These are phyloP conservation scores for Sphaerulina vaccinii DNA, from an alignment of 2,329 filamentous ascomycete genomes.

Conservation along the genomic window DNA sequence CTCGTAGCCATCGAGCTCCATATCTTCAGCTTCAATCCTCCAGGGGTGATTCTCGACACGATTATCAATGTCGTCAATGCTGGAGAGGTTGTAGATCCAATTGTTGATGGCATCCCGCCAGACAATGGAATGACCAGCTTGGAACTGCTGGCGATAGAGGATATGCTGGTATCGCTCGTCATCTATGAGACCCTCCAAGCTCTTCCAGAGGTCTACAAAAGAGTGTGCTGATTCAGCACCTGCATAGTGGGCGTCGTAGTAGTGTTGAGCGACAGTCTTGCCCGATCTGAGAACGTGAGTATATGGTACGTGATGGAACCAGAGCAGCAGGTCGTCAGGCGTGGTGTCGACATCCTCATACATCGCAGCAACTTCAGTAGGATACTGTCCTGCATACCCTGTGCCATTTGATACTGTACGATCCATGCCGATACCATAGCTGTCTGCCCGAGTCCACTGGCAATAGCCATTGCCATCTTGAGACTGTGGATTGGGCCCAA, in stretches of 20 bases:
- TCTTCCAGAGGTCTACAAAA: conserved; percentile 57
- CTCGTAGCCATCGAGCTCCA: conserved; percentile 61
- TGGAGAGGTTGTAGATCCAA: conserved; percentile 62
- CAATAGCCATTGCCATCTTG: conserved; percentile 69
- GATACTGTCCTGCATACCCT: conserved; percentile 65
- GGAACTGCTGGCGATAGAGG: conserved; percentile 60
- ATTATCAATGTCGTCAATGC: conserved; percentile 56
- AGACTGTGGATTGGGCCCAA: conserved; percentile 65
- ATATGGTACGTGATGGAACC: conserved; percentile 74
- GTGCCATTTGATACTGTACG: conserved; percentile 68
- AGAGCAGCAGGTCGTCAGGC: conserved; percentile 66
- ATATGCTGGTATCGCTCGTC: conserved; percentile 59
- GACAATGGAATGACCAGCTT: conserved; percentile 67
- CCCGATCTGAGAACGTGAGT: conserved; percentile 61
- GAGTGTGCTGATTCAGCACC: conserved; percentile 61
- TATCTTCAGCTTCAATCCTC: conserved; percentile 68
- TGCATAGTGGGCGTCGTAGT: conserved; percentile 63
- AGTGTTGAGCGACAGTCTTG: conserved; percentile 67
- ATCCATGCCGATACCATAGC: conserved; percentile 65
- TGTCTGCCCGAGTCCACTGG: conserved; percentile 68
- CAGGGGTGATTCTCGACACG: conserved; percentile 63
- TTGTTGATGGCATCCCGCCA: conserved; percentile 68
- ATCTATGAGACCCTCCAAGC: conserved; percentile 58
- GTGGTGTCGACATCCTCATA: conserved; percentile 64
- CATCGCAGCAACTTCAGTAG: conserved; percentile 55